Conservation (phyloP, 768 basidiomycete genomes). For the Leucocoprinus leucothites region DNA sequence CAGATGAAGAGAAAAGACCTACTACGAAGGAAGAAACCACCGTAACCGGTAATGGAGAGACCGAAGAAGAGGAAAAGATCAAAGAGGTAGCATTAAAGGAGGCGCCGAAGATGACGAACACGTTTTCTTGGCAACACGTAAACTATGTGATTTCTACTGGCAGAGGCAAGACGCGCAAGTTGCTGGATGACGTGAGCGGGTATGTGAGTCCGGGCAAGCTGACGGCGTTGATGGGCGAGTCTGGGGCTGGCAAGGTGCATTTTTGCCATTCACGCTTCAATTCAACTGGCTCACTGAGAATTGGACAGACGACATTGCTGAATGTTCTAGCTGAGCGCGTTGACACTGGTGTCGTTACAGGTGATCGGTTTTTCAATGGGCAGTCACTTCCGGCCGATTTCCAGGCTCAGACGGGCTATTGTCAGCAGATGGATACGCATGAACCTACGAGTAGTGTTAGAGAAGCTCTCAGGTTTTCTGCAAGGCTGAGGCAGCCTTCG, state of each 20-base stretch:
- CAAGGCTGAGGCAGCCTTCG: constrained; percentile 71
- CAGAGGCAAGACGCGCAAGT: constrained; percentile 36
- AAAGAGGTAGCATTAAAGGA: constrained; percentile 32
- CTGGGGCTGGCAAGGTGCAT: constrained; percentile 40
- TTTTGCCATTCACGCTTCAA: constrained; percentile 18
- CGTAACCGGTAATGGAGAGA: background rate
- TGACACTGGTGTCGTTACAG: constrained; percentile 43
- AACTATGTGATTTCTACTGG: constrained; percentile 60
- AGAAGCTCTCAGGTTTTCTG: constrained; percentile 79
- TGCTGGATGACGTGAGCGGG: constrained; percentile 74
- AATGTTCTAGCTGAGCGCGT: constrained; percentile 54
- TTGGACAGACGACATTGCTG: constrained; percentile 54
- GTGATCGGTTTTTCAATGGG: constrained; percentile 55
- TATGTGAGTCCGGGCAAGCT: constrained; percentile 81
- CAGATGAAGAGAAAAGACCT: constrained; percentile 32
- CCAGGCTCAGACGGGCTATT: constrained; percentile 75
- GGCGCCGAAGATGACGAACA: constrained; percentile 45
- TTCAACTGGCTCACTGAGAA: background rate
- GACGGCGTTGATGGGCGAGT: constrained; percentile 73
- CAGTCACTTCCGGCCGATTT: constrained; percentile 53
- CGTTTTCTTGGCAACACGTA: constrained; percentile 80
- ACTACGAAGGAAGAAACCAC: background rate
- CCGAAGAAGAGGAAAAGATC: constrained; percentile 19
- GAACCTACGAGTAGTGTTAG: constrained; percentile 72
- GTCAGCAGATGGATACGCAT: constrained; percentile 85